These are phyloP conservation scores for Xanthoconium purpureum DNA, from an alignment of 768 basidiomycete species.

Conservation along the genomic window DNA sequence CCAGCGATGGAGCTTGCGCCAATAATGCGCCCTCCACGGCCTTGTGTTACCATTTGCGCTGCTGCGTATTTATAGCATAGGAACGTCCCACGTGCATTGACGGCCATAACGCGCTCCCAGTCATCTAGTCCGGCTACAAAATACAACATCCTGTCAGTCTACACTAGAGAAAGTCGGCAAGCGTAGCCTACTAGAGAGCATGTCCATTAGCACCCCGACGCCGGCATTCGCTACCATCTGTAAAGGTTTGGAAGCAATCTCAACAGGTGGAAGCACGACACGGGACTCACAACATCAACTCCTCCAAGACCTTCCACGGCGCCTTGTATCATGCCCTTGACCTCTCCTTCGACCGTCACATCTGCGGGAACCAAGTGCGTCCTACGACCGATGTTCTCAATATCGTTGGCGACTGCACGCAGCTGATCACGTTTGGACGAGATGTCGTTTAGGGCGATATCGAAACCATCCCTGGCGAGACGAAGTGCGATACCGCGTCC, in stretches of 20 bases:
- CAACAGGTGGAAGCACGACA: neutral
- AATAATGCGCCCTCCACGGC: conserved; percentile 53
- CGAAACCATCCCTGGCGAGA: conserved; percentile 34
- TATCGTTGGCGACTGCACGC: conserved; percentile 25
- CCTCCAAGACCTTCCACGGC: conserved; percentile 36
- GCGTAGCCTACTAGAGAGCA: conserved; percentile 6
- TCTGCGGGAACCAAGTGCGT: conserved; percentile 34
- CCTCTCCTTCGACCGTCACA: conserved; percentile 41
- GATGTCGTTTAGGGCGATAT: conserved; percentile 32
- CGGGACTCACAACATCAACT: conserved; percentile 43
- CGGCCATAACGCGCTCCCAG: conserved; percentile 41
- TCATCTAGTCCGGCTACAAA: conserved; percentile 33
- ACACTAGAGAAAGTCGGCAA: neutral
- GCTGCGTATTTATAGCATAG: conserved; percentile 66
- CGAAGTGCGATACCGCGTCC: conserved; percentile 32
- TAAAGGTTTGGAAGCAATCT: neutral
- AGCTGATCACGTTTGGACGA: conserved; percentile 29
- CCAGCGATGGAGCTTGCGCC: conserved; percentile 32
- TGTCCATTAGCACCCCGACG: neutral
- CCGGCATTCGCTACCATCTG: conserved; percentile 32
- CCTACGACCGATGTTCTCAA: conserved; percentile 29
- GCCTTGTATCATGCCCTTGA: conserved; percentile 37
- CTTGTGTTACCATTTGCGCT: conserved; percentile 54
- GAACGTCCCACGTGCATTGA: conserved; percentile 58
- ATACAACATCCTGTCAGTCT: neutral